Conservation (phyloP, 768 basidiomycete genomes). For the Lentinula detonsa region DNA sequence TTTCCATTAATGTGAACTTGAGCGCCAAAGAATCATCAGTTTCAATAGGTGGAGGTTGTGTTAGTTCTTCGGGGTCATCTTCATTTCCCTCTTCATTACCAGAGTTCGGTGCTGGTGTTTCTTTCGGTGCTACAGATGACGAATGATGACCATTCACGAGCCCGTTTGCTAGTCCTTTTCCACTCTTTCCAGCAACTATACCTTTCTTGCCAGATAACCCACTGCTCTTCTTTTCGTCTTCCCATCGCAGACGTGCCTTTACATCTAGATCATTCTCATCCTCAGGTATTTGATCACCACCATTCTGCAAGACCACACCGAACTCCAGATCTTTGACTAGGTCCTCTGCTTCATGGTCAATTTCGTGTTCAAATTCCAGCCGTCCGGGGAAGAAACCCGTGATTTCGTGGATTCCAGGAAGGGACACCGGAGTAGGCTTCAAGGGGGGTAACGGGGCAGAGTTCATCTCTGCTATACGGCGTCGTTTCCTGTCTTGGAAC, state of each 20-base stretch:
- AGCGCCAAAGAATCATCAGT: constrained; percentile 78
- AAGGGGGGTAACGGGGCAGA: constrained; percentile 47
- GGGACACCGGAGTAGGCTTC: constrained; percentile 79
- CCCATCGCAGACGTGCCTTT: constrained; percentile 46
- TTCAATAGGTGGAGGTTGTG: constrained; percentile 75
- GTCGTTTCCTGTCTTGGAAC: constrained; percentile 86
- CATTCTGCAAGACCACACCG: constrained; percentile 79
- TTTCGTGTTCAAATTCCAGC: constrained; percentile 97
- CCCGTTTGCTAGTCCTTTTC: constrained; percentile 39
- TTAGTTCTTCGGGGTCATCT: constrained; percentile 60
- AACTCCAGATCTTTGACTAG: constrained; percentile 95
- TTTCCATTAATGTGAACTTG: constrained; percentile 85
- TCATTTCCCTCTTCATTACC: constrained; percentile 46
- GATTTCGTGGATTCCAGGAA: constrained; percentile 89
- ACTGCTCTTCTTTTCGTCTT: constrained; percentile 36
- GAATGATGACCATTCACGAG: constrained; percentile 35
- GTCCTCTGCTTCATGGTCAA: constrained; percentile 96
- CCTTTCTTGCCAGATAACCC: constrained; percentile 9
- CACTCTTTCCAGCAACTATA: constrained; percentile 27
- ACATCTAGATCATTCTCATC: constrained; percentile 77
- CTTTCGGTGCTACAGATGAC: not conserved
- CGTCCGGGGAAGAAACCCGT: constrained; percentile 91
- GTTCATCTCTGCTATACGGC: constrained; percentile 80
- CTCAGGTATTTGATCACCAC: constrained; percentile 75
- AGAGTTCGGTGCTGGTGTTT: constrained; percentile 21